Base-by-base conservation (phyloP, 2,329 filamentous ascomycete genomes). In the Xylaria sp. region DNA sequence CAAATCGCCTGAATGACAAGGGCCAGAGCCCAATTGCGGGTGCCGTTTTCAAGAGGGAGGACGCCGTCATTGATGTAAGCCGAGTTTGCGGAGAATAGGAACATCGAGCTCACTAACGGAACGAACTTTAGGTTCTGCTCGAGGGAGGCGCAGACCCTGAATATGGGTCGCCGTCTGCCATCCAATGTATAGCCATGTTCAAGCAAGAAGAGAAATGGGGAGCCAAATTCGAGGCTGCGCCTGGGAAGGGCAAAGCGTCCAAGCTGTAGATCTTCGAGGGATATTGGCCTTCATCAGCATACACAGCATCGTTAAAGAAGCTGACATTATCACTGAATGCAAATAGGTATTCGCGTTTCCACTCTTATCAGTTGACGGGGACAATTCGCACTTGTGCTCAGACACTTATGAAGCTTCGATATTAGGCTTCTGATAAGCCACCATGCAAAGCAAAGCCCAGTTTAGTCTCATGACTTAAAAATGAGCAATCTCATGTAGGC, bases 31-130 rank as follows among this genome's bases (percentile, higher is more conserved):
- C 87, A 0, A 78, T 92, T 3, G 88, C 89, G 0, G 89, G 90
- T 0, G 89, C 89, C 0, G 86, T 92, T 8, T 92, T 92, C 74
- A 92, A 92, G 75, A 85, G 85, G 10, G 87, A 89, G 70, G 82
- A 84, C 56, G 84, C 83, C 3, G 85, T 91, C 2, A 82, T 91
- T 9, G 83, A 85, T 72, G 82, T 85, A 61, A 27, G 60, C 35
- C 21, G n/a, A 27, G 11, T 40, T 19, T 23, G 1, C 21, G 29
- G 3, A 46, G 27, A 8, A 46, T 52, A n/a, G 9, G 11, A 23
- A 13, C n/a, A 31, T 41, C 27, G 11, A 13, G 19, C 3, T 9
- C 17, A 46, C 61, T 68, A 19, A 65, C 31, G 31, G 33, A 9
- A 3, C 8, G 11, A 21, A 13, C 9, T 23, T 8, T 35, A 83